Evolutionary conservation across 169 alveolate species (phyloP), one percentile per base, ranked within the genome.

Genomic region (Plasmodium coatneyi): DNA sequence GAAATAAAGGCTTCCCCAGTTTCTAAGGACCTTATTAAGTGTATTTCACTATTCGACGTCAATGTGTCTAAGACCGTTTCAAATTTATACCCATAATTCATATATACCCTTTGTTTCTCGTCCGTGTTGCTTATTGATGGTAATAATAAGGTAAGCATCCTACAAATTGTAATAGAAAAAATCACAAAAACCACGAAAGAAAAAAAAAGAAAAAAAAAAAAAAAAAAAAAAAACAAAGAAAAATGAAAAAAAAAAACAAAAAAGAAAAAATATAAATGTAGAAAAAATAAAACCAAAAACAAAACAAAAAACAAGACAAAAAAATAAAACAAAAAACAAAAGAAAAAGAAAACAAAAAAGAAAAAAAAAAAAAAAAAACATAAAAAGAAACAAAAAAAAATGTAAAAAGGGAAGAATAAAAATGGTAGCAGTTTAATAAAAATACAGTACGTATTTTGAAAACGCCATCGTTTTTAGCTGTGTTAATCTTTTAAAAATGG

Each of bases 21-120:
- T 22, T 74, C 54, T 52, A 72, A 16, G 9, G 92, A 84, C 72
- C 43, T 84, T 84, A 84, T 66, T 39, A 84, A 46, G 78, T 84
- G 92, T 12, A 84, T 72, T 84, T 84, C 92, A 84, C 92, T 84
- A 76, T 84, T 76, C 54, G 92, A 84, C 1, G 92, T 84, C 71
- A 84, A 12, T 7, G 79, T 72, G 56, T 84, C 92, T 84, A 84
- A 84, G 6, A 84, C 92, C 0, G 92, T 84, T 54, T 84, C 92
- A 46, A 84, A 84, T 84, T 72, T 84, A 49, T 84, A 84, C 5
- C 92, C 92, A 28, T 84, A 49, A 74, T 84, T 46, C 56, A 49
- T 84, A 72, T 84, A 84, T 54, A 72, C 80, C n/a, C 79, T 49
- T 28, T 84, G 41, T 71, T 83, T 83, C 39, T 84, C 81, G 19